Evolutionary conservation across 75 land plant genomes (phyloP).

Genomic region (Sequoia sempervirens): DNA sequence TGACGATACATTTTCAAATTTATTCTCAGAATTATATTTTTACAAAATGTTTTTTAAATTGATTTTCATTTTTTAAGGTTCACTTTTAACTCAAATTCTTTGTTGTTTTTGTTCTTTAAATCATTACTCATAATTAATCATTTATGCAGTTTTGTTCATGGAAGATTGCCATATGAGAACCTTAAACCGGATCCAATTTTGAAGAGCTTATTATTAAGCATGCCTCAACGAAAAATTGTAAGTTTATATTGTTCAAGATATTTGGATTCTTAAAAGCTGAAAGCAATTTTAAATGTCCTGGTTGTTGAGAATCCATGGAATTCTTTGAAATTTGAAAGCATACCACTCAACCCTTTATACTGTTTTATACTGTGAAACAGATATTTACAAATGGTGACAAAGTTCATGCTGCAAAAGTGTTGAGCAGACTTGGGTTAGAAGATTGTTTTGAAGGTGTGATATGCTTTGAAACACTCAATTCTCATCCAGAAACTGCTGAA

Average conservation of each 20-base stretch:
- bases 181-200: constrained; percentile 70
- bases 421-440: constrained; percentile 62
- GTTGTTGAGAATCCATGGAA: neutral
- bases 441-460: constrained; percentile 78
- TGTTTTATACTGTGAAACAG: constrained; percentile 39
- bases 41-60: neutral
- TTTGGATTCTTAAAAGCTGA: neutral
- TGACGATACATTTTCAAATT: neutral
- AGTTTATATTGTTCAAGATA: constrained; percentile 12
- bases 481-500: constrained; percentile 19
- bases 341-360: neutral
- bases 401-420: constrained; percentile 59
- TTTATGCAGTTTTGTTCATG: constrained; percentile 62
- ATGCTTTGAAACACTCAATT: constrained; percentile 9
- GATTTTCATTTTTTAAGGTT: neutral
- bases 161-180: constrained; percentile 74
- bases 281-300: neutral
- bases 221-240: constrained; percentile 72
- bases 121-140: neutral
- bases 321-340: neutral
- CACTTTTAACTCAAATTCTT: neutral
- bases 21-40: too few species aligned
- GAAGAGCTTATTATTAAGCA: constrained; percentile 46
- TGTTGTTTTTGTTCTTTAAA: neutral
- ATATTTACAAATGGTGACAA: constrained; percentile 80